phyloP scores from a whole-genome alignment of 2,329 filamentous ascomycete species.

The Pestalotiopsis fici region DNA sequence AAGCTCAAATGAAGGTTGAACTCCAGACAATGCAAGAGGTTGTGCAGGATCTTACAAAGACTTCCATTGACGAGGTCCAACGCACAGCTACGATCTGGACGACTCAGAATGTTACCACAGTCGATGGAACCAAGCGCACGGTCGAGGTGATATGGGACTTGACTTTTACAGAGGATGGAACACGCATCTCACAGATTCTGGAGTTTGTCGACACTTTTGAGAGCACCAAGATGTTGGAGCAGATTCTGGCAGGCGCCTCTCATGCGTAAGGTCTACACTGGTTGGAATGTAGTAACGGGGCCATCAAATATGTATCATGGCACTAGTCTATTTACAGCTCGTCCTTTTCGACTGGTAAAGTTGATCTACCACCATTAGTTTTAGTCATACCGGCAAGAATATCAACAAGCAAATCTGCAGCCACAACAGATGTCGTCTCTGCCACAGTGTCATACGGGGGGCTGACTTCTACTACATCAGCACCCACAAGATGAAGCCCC shows the following conservation, averaged over 20 bases:
- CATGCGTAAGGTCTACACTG: neutral
- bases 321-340: no score
- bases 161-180: slow-evolving; percentile 19
- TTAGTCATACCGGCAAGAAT: neutral
- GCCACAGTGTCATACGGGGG: slow-evolving; percentile 9
- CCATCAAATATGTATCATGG: no score
- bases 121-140: slow-evolving; percentile 9
- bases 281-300: no score
- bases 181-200: slow-evolving; percentile 15
- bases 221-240: slow-evolving; percentile 17
- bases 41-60: slow-evolving; percentile 19
- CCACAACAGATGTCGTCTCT: slow-evolving; percentile 13
- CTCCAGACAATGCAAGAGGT: no score
- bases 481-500: slow-evolving; percentile 6
- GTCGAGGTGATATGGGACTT: slow-evolving; percentile 20
- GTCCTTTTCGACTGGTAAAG: neutral
- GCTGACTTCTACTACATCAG: slow-evolving; percentile 11
- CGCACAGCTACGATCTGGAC: slow-evolving; percentile 14
- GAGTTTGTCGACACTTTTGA: slow-evolving; percentile 12
- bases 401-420: slow-evolving; percentile 1
- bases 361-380: neutral
- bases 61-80: slow-evolving; percentile 13
- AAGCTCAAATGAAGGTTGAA: slow-evolving; percentile 11
- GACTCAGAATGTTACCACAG: slow-evolving; percentile 16
- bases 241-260: slow-evolving; percentile 12